Conservation (phyloP, 768 basidiomycete genomes). For the Rubroboletus satanas region DNA sequence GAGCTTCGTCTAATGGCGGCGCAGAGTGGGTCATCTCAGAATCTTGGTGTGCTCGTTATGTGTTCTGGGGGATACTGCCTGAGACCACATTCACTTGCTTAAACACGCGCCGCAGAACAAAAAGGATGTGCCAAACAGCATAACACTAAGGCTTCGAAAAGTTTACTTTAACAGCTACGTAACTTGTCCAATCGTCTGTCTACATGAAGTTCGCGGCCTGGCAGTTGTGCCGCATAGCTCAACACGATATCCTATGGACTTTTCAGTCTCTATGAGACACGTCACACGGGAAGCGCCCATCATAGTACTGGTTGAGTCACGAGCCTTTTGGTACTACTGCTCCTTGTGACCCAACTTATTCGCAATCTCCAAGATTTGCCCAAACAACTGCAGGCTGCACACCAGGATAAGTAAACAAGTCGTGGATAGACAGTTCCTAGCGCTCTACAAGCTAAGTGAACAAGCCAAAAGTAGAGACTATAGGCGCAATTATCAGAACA, state of each 20-base stretch:
- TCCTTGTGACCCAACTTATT: background rate
- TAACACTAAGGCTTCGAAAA: background rate
- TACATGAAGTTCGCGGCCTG: too few species aligned
- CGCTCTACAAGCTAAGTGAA: background rate
- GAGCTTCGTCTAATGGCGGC: background rate
- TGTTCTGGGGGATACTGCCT: background rate
- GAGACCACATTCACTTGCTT: too few species aligned
- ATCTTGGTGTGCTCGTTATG: background rate
- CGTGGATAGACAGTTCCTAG: background rate
- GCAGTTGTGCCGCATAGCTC: too few species aligned
- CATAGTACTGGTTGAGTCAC: background rate
- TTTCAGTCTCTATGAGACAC: too few species aligned
- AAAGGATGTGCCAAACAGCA: constrained; percentile 10
- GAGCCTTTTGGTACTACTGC: background rate
- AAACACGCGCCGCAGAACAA: background rate
- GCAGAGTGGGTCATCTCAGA: constrained; percentile 10
- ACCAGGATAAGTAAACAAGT: background rate
- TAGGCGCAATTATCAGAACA: too few species aligned
- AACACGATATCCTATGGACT: too few species aligned
- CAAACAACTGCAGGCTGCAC: background rate
- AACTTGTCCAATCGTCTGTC: too few species aligned
- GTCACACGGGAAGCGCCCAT: background rate
- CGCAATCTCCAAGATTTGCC: background rate
- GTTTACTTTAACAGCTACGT: too few species aligned
- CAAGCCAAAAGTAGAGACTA: background rate